Conservation (phyloP, 306 rosid genomes). For the Dicorynia guianensis region DNA sequence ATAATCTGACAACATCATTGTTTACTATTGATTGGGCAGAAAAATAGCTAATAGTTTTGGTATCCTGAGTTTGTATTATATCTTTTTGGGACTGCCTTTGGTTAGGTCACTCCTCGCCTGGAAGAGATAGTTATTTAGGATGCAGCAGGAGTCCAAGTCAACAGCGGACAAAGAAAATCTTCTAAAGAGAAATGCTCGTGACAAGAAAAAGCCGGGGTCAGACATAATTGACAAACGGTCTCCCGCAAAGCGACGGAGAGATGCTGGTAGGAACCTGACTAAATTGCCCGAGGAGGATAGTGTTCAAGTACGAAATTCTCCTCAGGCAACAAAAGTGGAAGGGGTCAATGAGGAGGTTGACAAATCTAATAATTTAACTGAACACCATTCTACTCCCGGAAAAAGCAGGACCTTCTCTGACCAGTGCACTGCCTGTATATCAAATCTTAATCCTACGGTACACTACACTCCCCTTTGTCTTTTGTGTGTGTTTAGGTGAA, state of each 20-base stretch:
- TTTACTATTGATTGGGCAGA: conserved; percentile 7
- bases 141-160: conserved; percentile 70
- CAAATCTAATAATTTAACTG: conserved; percentile 50
- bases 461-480: not conserved
- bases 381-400: conserved; percentile 48
- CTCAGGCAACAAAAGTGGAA: conserved; percentile 46
- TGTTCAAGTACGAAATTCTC: conserved; percentile 44
- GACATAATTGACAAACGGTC: conserved; percentile 53
- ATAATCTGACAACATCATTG: not conserved
- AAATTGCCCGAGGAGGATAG: conserved; percentile 57
- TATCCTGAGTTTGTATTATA: conserved; percentile 8
- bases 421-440: conserved; percentile 87
- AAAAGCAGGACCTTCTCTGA: conserved; percentile 67
- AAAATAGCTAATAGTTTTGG: not conserved
- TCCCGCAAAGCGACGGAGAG: conserved; percentile 73
- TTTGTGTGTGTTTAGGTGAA: not conserved
- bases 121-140: conserved; percentile 71
- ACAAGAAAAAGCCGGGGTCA: conserved; percentile 75
- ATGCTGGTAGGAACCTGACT: conserved; percentile 52
- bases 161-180: conserved; percentile 63
- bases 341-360: conserved; percentile 48
- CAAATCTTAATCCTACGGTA: conserved; percentile 73
- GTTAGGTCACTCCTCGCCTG: conserved; percentile 76
- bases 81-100: conserved; percentile 25
- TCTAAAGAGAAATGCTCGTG: conserved; percentile 59